Evolutionary conservation across 495 filamentous ascomycete species (phyloP).

Genomic region (Acidiella bohemica): DNA sequence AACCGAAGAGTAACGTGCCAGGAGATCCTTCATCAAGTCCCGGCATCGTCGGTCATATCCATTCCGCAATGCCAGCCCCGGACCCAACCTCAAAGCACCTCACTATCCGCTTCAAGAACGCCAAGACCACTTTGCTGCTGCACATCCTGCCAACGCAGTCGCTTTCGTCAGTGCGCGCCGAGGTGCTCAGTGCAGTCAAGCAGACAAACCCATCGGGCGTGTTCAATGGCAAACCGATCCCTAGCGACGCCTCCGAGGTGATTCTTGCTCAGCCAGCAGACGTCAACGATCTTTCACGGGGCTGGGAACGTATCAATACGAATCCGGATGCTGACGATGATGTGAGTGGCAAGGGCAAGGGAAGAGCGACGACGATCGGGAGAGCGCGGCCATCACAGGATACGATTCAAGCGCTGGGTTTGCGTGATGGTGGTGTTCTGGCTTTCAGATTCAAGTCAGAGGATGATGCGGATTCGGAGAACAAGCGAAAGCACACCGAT

Average conservation of each 20-base stretch:
- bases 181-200: conserved; percentile 44
- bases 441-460: conserved; percentile 52
- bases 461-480: conserved; percentile 13
- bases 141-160: conserved; percentile 47
- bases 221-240: conserved; percentile 34
- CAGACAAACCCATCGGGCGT: conserved; percentile 38
- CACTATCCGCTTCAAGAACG: conserved; percentile 67
- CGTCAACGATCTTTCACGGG: conserved; percentile 40
- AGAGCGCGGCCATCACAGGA: too few relatives aligned
- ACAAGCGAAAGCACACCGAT: conserved; percentile 5
- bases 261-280: conserved; percentile 43
- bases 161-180: conserved; percentile 46
- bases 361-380: too few relatives aligned
- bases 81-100: conserved; percentile 32
- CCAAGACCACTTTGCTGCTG: conserved; percentile 64
- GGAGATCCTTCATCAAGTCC: too few relatives aligned
- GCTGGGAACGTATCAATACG: too few relatives aligned
- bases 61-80: conserved; percentile 20
- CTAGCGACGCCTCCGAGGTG: conserved; percentile 36
- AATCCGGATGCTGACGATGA: conserved; percentile 11
- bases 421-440: conserved; percentile 46
- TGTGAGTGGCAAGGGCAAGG: conserved; percentile 23
- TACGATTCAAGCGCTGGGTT: conserved; percentile 38
- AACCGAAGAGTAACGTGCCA: too few relatives aligned
- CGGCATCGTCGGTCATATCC: too few relatives aligned